Evolutionary conservation across 306 rosid genomes (phyloP).

Genomic region (Rosa multiflora): DNA sequence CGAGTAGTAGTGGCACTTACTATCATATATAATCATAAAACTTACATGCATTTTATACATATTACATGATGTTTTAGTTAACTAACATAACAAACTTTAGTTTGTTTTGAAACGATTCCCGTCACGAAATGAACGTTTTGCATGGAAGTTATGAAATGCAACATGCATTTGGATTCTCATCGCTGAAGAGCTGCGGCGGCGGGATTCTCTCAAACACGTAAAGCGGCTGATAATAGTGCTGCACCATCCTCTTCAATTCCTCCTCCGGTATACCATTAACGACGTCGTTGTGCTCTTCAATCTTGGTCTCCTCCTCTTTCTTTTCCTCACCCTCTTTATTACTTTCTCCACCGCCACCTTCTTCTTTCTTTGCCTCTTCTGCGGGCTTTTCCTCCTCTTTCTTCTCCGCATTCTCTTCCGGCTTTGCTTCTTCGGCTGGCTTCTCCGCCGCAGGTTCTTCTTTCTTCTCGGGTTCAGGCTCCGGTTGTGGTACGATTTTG

Average conservation of each 20-base stretch:
- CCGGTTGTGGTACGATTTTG: slow-evolving; percentile 71
- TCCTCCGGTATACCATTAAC: slow-evolving; percentile 35
- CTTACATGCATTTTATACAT: neutral
- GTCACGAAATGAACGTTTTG: neutral
- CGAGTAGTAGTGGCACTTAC: slow-evolving; percentile 25
- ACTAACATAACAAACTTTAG: neutral
- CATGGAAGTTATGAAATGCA: slow-evolving; percentile 50
- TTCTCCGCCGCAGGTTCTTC: slow-evolving; percentile 37
- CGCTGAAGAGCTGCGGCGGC: slow-evolving; percentile 92
- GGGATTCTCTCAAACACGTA: slow-evolving; percentile 70
- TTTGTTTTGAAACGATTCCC: slow-evolving; percentile 1
- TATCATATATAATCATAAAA: neutral
- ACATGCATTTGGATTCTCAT: slow-evolving; percentile 96
- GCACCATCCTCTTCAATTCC: slow-evolving; percentile 83
- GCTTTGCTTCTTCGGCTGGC: slow-evolving; percentile 39
- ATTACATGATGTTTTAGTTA: neutral
- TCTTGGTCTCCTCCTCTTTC: slow-evolving; percentile 31
- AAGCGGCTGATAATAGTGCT: slow-evolving; percentile 60
- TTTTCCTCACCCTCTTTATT: slow-evolving; percentile 26
- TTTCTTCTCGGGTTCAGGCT: slow-evolving; percentile 43
- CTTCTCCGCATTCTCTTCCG: slow-evolving; percentile 20
- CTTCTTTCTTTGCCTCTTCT: slow-evolving; percentile 54
- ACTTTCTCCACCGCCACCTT: slow-evolving; percentile 25
- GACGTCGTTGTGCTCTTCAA: slow-evolving; percentile 24
- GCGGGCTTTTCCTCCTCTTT: slow-evolving; percentile 42